Conservation (phyloP, 2,329 filamentous ascomycete genomes). For the Fusarium sp. region DNA sequence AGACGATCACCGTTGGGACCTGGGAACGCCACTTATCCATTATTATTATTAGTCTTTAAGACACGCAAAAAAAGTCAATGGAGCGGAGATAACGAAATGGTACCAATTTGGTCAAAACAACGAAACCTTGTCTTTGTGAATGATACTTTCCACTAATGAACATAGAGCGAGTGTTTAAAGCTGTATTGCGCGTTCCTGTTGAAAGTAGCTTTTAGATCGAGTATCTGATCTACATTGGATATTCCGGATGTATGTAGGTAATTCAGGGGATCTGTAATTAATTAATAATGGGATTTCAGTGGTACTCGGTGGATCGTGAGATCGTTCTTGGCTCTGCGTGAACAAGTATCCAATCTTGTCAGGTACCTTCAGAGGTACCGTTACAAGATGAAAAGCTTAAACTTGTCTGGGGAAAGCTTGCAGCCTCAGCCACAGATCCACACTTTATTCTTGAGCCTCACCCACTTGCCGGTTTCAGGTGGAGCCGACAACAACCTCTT, state of each 20-base stretch:
- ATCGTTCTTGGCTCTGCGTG: background rate
- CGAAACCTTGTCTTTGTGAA: background rate
- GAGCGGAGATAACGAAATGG: slow-evolving; percentile 29
- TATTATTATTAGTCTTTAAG: slow-evolving; percentile 22
- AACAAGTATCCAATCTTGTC: background rate
- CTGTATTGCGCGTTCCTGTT: background rate
- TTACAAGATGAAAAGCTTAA: slow-evolving; percentile 8
- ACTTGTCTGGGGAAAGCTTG: slow-evolving; percentile 2
- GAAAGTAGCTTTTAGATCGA: background rate
- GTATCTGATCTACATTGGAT: background rate
- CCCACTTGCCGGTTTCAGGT: background rate
- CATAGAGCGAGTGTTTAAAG: background rate
- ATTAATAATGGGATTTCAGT: background rate
- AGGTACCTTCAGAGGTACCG: background rate
- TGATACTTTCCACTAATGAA: background rate
- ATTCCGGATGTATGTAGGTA: background rate
- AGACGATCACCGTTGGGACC: slow-evolving; percentile 27
- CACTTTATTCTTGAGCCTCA: background rate
- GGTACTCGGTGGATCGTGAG: background rate
- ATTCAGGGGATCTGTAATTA: background rate
- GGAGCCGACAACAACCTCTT: background rate
- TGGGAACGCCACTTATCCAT: slow-evolving; percentile 37
- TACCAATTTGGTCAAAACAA: background rate
- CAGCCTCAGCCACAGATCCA: slow-evolving; percentile 1
- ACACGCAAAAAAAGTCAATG: slow-evolving; percentile 30